Evolutionary conservation across 2,329 filamentous ascomycete species (phyloP), one percentile per base, ranked within the genome.

Genomic region (Cladophialophora yegresii): DNA sequence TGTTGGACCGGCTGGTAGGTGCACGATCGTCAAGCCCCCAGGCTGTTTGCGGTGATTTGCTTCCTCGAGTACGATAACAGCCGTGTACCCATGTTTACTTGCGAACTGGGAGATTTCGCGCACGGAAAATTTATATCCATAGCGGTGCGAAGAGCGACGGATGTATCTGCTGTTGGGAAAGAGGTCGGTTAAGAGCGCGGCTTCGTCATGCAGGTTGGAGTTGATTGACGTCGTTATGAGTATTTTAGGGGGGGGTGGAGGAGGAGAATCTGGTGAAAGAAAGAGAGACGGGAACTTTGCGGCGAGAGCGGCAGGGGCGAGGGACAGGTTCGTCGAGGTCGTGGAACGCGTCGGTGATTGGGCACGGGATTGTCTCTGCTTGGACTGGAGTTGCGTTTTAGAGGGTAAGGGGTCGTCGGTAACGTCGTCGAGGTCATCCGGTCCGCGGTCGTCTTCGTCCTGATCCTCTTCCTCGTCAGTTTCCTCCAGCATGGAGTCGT

Each of bases 221-320:
- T 96, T 93, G 72, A 97, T 83, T 12, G 88, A 90, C 7, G 95
- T 98, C 0, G 95, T 99, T 73, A 99, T 85, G 45, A 99, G 87
- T 68, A 98, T 87, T 78, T 97, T 96, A 58, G 95, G 93, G 64
- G 79, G 78, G 62, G 81, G 84, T 54, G 82, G 85, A 36, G 82
- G 73, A 67, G 79, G 75, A 13, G 73, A 58, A 50, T 69, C 67
- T 5, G 67, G 55, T 1, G 67, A 50, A 4, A 64, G 63, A 78
- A 87, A 89, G 26, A 88, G 80, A 6, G 79, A 77, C 3, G 84
- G 86, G 72, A 87, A 89, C 75, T 85, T 86, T 50, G 83, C 79
- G 47, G 84, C 81, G 23, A 88, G 80, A 22, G 83, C 83, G 71
- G 87, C 85, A 2, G 86, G 85, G 0, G 84, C 84, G 10, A 87